Evolutionary conservation across 169 alveolate species (phyloP).

Genomic region (Eimeria maxima): DNA sequence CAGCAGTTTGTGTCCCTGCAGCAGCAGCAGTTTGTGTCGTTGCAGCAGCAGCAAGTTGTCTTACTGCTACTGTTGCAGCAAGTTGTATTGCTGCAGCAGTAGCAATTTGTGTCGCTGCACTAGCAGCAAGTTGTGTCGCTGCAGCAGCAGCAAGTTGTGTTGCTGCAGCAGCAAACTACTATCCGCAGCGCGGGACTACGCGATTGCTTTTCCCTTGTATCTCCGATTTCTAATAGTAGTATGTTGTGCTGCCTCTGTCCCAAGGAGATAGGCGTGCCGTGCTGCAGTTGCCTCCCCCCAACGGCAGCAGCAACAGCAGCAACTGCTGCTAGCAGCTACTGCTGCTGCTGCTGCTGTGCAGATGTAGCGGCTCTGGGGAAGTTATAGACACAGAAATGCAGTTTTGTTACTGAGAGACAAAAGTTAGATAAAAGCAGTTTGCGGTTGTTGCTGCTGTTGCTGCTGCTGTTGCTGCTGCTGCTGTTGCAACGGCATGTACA

Average conservation of each 20-base stretch:
- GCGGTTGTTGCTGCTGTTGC: too few relatives aligned
- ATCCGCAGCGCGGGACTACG: constrained; percentile 38
- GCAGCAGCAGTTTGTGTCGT: constrained; percentile 15
- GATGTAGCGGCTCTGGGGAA: not conserved
- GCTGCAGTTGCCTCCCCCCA: not conserved
- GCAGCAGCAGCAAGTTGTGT: not conserved
- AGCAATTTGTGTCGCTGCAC: not conserved
- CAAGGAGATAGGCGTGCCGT: too few relatives aligned
- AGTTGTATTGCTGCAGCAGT: not conserved
- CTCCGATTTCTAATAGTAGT: not conserved
- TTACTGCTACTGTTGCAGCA: not conserved
- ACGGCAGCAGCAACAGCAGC: not conserved
- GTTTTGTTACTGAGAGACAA: not conserved
- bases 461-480: constrained; percentile 9
- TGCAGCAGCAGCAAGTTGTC: constrained; percentile 8
- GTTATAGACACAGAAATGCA: not conserved
- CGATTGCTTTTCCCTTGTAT: not conserved
- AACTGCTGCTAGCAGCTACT: constrained; percentile 3
- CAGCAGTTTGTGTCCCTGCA: not conserved
- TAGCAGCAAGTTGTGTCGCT: not conserved
- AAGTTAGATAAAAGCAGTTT: not conserved
- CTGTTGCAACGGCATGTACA: not conserved
- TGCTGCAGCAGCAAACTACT: not conserved
- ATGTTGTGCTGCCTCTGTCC: not conserved
- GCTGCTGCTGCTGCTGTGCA: constrained; percentile 4